Evolutionary conservation across 768 basidiomycete genomes (phyloP).

Genomic region (Mycena latifolia): DNA sequence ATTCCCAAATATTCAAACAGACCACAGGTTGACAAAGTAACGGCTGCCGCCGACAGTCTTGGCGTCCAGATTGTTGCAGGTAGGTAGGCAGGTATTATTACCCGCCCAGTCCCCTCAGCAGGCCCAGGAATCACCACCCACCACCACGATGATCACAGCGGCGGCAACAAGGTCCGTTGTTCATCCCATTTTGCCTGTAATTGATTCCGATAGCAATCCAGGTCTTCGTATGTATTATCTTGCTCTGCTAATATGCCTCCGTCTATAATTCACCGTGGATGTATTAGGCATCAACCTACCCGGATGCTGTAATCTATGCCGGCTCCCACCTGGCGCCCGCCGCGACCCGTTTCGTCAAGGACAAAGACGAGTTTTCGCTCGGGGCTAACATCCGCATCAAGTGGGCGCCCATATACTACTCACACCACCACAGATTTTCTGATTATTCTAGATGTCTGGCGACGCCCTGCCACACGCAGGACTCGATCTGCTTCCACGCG

Average conservation of each 20-base stretch:
- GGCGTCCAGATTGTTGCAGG: constrained; percentile 63
- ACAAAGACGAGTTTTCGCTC: constrained; percentile 85
- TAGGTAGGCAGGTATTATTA: too few relatives aligned
- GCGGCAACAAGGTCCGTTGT: constrained; percentile 78
- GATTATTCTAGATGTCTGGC: constrained; percentile 72
- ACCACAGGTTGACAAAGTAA: constrained; percentile 75
- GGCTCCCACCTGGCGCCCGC: constrained; percentile 80
- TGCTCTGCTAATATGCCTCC: too few relatives aligned
- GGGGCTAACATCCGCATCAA: constrained; percentile 72
- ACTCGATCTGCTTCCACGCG: constrained; percentile 93
- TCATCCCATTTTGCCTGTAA: background rate
- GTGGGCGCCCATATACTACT: constrained; percentile 48
- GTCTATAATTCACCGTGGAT: constrained; percentile 8
- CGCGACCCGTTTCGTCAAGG: constrained; percentile 80
- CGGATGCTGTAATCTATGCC: constrained; percentile 76
- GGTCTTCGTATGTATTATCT: constrained; percentile 62
- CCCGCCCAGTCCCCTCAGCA: background rate
- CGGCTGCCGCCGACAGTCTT: constrained; percentile 68
- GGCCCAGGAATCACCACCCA: constrained; percentile 90
- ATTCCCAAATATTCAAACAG: constrained; percentile 68
- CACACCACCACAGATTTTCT: background rate
- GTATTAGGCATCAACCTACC: constrained; percentile 57
- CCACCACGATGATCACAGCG: constrained; percentile 91
- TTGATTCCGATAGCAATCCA: constrained; percentile 34
- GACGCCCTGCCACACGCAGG: constrained; percentile 95